Evolutionary conservation across 768 basidiomycete species (phyloP), one percentile per base, ranked within the genome.

Genomic region (Clavulina sp.): DNA sequence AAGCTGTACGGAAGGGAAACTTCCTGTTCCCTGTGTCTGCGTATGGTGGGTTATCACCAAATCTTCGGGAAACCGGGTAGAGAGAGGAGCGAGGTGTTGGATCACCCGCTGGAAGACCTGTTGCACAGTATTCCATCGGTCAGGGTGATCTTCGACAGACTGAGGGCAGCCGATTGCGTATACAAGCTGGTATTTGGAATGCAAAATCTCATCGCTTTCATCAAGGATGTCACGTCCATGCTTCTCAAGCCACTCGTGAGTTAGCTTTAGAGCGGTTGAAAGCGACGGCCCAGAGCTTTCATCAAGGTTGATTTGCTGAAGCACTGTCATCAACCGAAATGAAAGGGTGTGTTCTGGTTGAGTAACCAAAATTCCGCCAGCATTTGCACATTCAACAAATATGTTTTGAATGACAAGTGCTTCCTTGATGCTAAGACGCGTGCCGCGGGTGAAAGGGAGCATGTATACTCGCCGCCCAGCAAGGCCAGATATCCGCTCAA

Each of bases 271-370:
- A 9, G n/a, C n/a, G n/a, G n/a, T n/a, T n/a, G n/a, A n/a, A n/a
- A n/a, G n/a, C n/a, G n/a, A n/a, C n/a, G n/a, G n/a, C n/a, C n/a
- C n/a, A n/a, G n/a, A n/a, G n/a, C n/a, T n/a, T n/a, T n/a, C n/a
- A n/a, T n/a, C n/a, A n/a, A n/a, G n/a, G n/a, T n/a, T n/a, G n/a
- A n/a, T n/a, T n/a, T 9, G 9, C 9, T 9, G 26, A 28, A 77
- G 69, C 23, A 75, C 60, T 2, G 64, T 66, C 65, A 71, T 68
- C 18, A 77, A 62, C 55, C 68, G 66, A 53, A 72, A 70, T 0
- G 76, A 77, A 2, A 77, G 63, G 9, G 74, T 61, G 28, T 77
- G 73, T 43, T 77, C 75, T 0, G 75, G 76, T 44, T 77, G 76
- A 7, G 64, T 53, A 0, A 77, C 62, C 9, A 75, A 58, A n/a